Conservation (phyloP, 2,329 filamentous ascomycete genomes). For the Aspergillus glaucus region DNA sequence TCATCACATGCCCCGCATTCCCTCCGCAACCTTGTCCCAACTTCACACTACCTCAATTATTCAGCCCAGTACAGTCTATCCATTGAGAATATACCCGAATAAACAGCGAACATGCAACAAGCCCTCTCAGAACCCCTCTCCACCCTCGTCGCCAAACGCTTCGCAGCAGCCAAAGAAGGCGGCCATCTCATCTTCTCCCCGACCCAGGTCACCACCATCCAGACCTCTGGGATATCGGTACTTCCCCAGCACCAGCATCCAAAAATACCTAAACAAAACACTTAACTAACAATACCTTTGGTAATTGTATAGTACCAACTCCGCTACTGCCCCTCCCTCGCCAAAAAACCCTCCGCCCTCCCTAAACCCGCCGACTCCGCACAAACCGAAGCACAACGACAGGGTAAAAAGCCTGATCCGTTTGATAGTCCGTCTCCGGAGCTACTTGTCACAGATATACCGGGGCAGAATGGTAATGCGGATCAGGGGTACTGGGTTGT, state of each 20-base stretch:
- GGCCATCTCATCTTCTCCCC: conserved; percentile 34
- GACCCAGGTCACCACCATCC: conserved; percentile 34
- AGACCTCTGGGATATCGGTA: conserved; percentile 29
- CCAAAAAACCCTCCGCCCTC: conserved; percentile 34
- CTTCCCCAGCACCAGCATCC: too few relatives aligned
- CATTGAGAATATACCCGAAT: background rate
- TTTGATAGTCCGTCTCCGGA: conserved; percentile 39
- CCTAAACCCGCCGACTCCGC: conserved; percentile 15
- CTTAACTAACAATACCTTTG: too few relatives aligned
- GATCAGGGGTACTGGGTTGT: conserved; percentile 24
- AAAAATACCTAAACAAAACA: too few relatives aligned
- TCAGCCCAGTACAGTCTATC: background rate
- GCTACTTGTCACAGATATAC: conserved; percentile 37
- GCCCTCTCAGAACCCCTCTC: conserved; percentile 31
- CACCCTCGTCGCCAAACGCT: conserved; percentile 30
- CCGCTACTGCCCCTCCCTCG: conserved; percentile 44
- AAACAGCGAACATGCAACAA: conserved; percentile 24
- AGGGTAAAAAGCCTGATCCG: conserved; percentile 33
- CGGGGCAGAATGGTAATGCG: conserved; percentile 29
- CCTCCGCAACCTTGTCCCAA: conserved; percentile 2
- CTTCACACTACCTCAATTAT: background rate
- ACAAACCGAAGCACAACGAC: conserved; percentile 1
- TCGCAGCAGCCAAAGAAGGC: conserved; percentile 30
- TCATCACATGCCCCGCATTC: conserved; percentile 10
- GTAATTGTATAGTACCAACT: conserved; percentile 37